Base-by-base conservation (phyloP, 768 basidiomycete genomes). In the Pholiota molesta region DNA sequence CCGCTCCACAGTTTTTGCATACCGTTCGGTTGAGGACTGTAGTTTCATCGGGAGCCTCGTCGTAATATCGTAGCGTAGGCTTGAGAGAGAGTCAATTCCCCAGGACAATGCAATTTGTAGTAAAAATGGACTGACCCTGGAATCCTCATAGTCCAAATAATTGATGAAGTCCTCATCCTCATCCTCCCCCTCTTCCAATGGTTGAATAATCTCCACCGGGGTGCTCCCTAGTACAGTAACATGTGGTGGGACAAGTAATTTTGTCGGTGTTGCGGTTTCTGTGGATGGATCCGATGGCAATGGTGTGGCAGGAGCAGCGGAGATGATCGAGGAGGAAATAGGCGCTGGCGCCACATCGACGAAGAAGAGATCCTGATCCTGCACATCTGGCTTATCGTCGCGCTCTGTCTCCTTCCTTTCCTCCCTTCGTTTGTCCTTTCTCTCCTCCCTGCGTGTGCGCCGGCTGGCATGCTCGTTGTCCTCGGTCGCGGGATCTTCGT, bases 1-100 rank as follows among this genome's bases (percentile, higher is more conserved):
- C 89, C 53, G 81, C 87, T 28, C 90, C 90, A 69, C 92, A 94
- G 60, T 86, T 84, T 72, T 90, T 92, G 78, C 92, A 94, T 11
- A 91, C 81, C 51, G 81, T 79, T 59, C 82, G 78, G 37, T 72
- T 79, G 1, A 80, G 72, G 59, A 81, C 68, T 11, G 78, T 72
- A 13, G 77, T 68, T 51, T 81, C 78, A 40, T 80, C 77, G 21
- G 69, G 68, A 58, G 76, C 69, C 10, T 78, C 75, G 51, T 91
- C 83, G 67, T 89, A 94, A 68, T 93, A 93, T 29, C 92, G 85
- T 8, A 81, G 73, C 55, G 83, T 76, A 54, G 79, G 83, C 88
- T 88, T 42, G 28, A 47, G 31, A 53, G 16, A 8, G 7, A 52
- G 29, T 53, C 62, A 31, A 58, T 52, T 26, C 57, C 26, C 23